phyloP scores from a whole-genome alignment of 768 basidiomycete species.

The Rhizopogon rudus region DNA sequence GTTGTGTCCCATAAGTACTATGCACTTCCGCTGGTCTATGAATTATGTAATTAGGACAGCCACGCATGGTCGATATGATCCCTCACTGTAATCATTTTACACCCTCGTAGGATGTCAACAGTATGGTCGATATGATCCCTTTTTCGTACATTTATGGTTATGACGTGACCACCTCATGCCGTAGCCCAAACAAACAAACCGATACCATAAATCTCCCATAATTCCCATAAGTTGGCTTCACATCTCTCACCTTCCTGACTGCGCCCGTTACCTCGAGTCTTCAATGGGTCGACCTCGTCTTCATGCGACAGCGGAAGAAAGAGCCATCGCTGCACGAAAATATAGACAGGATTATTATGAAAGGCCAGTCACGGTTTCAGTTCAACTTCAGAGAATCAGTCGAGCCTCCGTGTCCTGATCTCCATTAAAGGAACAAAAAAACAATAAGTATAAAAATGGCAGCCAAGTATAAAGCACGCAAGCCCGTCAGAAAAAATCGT shows the following conservation, averaged over 20 bases:
- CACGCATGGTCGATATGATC: no score
- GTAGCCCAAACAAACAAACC: no score
- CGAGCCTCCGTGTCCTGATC: neutral
- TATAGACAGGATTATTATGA: constrained; percentile 1
- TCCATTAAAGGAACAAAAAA: neutral
- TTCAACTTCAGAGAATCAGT: neutral
- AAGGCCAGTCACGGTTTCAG: neutral
- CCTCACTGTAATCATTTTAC: no score
- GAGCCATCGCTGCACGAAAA: neutral
- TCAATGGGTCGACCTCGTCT: neutral
- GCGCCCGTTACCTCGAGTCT: neutral
- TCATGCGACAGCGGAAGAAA: neutral
- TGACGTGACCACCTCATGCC: no score
- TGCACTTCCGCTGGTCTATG: no score
- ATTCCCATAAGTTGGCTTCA: neutral
- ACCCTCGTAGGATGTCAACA: no score
- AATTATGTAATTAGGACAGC: no score
- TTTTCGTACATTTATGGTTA: no score
- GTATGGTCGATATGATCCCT: no score
- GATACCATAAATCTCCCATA: neutral
- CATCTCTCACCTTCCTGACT: neutral
- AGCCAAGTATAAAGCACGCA: neutral
- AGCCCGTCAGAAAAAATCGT: neutral
- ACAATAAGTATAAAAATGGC: neutral
- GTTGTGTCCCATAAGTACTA: no score